Evolutionary conservation across 1,139 yeast genomes (phyloP), one percentile per base, ranked within the genome.

Genomic region (Kurtzmaniella quercitrusa): DNA sequence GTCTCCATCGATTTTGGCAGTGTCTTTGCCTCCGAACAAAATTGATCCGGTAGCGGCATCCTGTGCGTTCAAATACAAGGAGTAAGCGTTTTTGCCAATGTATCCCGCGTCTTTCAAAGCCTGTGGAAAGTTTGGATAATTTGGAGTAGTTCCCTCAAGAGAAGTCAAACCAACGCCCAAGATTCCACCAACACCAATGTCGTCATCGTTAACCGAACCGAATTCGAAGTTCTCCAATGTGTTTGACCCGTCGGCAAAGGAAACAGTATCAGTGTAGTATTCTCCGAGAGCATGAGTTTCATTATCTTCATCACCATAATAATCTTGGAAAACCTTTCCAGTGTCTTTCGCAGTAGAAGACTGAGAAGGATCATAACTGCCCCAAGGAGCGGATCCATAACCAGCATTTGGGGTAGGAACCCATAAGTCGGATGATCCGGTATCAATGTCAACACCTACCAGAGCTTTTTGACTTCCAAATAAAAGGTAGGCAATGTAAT

Each of bases 391-490:
- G 11, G 25, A 16, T 12, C 23, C 25, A 19, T 19, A 3, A 11
- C n/a, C 3, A n/a, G 38, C 21, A 12, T 34, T 16, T 10, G 40
- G n/a, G 8, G 21, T 29, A 18, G 46, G 46, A 21, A 45, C 37
- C 47, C 47, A 45, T 15, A 45, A 41, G 19, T 45, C 47, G 4
- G 47, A 43, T n/a, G 47, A 45, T 11, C 47, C 47, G 19, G 47
- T 45, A 21, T 45, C 47, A 37, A 45, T 48, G 37, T 55, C 51
- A 12, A 64, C 56, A 3, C 50, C 46, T 34, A 62, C 51, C 29
- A 51, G 44, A 48, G 65, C 69, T 15, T 51, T 49, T 9, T 69
- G 60, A 14, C 68, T 57, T 10, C 75, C 75, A 15, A 68, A 11
- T 8, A 25, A 9, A 27, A 42, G 27, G 18, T 42, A 38, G 6